Conservation (phyloP, 768 basidiomycete species). For the Pleurotus ostreatus region DNA sequence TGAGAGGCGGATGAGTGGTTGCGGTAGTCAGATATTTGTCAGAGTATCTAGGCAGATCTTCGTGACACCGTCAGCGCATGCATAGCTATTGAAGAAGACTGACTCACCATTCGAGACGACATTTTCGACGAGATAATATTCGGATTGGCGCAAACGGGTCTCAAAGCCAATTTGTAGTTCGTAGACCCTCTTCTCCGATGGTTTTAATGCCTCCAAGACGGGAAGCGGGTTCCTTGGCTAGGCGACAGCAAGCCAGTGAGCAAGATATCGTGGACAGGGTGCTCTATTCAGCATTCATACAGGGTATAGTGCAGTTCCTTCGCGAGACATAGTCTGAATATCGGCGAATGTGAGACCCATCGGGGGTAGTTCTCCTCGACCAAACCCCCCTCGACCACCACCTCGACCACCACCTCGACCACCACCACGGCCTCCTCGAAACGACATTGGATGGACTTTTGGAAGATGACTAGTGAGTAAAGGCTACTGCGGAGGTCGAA, state of each 20-base stretch:
- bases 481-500: background rate
- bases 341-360: conserved; percentile 83
- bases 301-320: conserved; percentile 77
- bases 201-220: conserved; percentile 59
- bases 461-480: background rate
- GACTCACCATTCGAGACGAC: conserved; percentile 55
- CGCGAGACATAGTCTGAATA: conserved; percentile 70
- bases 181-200: conserved; percentile 62
- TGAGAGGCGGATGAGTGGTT: conserved; percentile 59
- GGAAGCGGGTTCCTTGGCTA: conserved; percentile 65
- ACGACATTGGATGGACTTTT: background rate
- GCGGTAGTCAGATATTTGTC: conserved; percentile 75
- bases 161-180: conserved; percentile 67
- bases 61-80: background rate
- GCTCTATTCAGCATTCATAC: conserved; percentile 43
- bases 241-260: conserved; percentile 16
- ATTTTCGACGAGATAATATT: conserved; percentile 72
- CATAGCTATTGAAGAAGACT: conserved; percentile 16
- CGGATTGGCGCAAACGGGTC: conserved; percentile 59
- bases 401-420: conserved; percentile 41
- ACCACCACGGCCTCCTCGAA: conserved; percentile 26
- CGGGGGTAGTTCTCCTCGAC: conserved; percentile 54
- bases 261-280: conserved; percentile 13
- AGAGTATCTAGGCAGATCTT: conserved; percentile 78
- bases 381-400: conserved; percentile 61